Base-by-base conservation (phyloP, 805 yeast genomes). In the Zygosaccharomyces kombuchaensis region DNA sequence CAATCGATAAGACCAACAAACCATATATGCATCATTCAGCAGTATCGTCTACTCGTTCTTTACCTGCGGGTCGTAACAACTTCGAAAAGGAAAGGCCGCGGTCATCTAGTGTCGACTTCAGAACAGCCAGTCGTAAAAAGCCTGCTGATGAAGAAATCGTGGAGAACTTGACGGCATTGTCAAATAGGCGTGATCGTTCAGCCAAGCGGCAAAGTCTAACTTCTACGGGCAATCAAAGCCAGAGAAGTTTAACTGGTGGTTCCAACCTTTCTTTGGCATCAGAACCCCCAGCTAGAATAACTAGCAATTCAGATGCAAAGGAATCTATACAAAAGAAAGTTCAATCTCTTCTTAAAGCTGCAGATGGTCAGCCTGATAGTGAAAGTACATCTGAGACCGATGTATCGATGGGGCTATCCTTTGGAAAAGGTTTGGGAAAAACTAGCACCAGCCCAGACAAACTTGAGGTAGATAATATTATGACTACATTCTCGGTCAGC, bases 301-400 rank as follows among this genome's bases (percentile, higher is more conserved):
- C 26, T 12, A 38, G 41, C 13, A 38, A 38, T 9, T 25, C 41
- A 4, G 38, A 44, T 21, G 37, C 56, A 25, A 52, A 68, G 12
- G 62, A 60, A 23, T 69, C 76, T 0, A 80, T 82, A 36, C 83
- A 80, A 54, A 66, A 75, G 45, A 70, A 85, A 53, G 78, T 81
- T 61, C 75, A 74, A 37, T 71, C 71, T 53, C 66, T 78, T 32
- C 61, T 80, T 45, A 70, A 63, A 47, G 51, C 49, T 17, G 54
- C 62, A 6, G 55, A 55, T 10, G 57, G 53, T 8, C 16, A 34
- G 2, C 45, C 42, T 17, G 26, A 13, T 21, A 27, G 26, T 10
- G 7, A 27, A 23, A 17, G 23, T 16, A 21, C 26, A 25, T 21
- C 43, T 31, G 36, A 31, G 19, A 21, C 14, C 7, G 19, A n/a